A percentile compares a stretch with the other conserved stretches of the same genome.
phyloP scores from a whole-genome alignment of 345 rosid species.

The Brassica rapa region DNA sequence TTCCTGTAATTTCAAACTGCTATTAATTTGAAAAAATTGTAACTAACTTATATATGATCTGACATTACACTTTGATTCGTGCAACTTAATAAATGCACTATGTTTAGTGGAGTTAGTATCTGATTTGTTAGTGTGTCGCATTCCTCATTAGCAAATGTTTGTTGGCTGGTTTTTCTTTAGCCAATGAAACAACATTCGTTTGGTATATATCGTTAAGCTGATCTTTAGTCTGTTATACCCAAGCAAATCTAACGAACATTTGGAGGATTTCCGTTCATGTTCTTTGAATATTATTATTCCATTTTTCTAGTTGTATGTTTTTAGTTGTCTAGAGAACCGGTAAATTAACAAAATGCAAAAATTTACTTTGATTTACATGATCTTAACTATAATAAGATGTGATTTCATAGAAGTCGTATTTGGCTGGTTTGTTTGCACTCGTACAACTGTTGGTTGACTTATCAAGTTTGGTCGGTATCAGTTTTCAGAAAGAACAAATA shows the following conservation, averaged over 20 bases:
- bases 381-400: background rate
- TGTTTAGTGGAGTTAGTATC: background rate
- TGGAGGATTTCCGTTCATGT: constrained; percentile 13
- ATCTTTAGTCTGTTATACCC: constrained; percentile 30
- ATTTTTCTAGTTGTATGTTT: background rate
- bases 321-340: background rate
- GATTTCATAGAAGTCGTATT: constrained; percentile 13
- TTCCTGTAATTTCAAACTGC: background rate
- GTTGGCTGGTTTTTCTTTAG: constrained; percentile 5
- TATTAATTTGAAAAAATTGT: background rate
- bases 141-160: constrained; percentile 14
- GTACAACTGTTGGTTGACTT: constrained; percentile 27
- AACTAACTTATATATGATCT: background rate
- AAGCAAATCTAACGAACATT: constrained; percentile 31
- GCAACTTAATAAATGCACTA: background rate
- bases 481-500: constrained; percentile 3
- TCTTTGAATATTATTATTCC: background rate
- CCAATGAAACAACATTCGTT: constrained; percentile 5
- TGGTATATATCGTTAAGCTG: constrained; percentile 23
- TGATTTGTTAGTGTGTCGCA: constrained; percentile 30
- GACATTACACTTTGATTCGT: background rate
- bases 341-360: background rate
- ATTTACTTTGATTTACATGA: background rate
- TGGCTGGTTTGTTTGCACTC: constrained; percentile 19
- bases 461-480: constrained; percentile 32